Base-by-base conservation (phyloP, 2,329 filamentous ascomycete species). In the Reticulascus tulasneorum region DNA sequence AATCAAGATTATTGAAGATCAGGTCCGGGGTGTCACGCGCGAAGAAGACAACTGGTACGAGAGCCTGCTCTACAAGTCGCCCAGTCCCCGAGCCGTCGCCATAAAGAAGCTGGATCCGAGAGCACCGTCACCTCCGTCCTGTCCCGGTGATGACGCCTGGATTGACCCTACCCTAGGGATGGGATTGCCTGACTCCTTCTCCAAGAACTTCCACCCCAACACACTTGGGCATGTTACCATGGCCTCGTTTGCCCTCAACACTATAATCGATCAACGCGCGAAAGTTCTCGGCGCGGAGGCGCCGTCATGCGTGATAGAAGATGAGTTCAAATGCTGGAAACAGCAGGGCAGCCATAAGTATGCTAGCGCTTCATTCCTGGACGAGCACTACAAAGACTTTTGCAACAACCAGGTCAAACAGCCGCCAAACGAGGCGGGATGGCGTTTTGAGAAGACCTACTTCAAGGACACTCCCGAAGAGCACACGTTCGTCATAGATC, bases 201-300 rank as follows among this genome's bases (percentile, higher is more conserved):
- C 47, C 9, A 46, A 44, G 19, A 49, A 50, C 29, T 62, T 63
- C 38, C 58, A 61, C 38, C 56, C 59, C 7, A 62, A 58, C 42
- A 37, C 44, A 26, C 31, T 28, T 9, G 51, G 50, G 27, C 49
- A 56, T 42, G 33, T 49, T 18, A 44, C 41, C 32, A 56, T 58
- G 4, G 53, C 55, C 1, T 43, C 55, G 6, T 55, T 47, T 32
- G 51, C 54, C 9, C 31, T 54, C 10, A n/a, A n/a, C n/a, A n/a
- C n/a, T n/a, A 6, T 18, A 7, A 40, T 51, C 13, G 29, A 45
- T 27, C 11, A 47, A 31, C 48, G 51, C 9, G 43, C 53, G 29
- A 29, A 46, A 29, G 27, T 48, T 3, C 34, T 54, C 16, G 47
- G 38, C 13, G 24, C 46, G 9, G 38, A 40, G 4, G 33, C 31